Evolutionary conservation across 164 flowering plant genomes (phyloP).

Genomic region (Aristolochia fimbriata): DNA sequence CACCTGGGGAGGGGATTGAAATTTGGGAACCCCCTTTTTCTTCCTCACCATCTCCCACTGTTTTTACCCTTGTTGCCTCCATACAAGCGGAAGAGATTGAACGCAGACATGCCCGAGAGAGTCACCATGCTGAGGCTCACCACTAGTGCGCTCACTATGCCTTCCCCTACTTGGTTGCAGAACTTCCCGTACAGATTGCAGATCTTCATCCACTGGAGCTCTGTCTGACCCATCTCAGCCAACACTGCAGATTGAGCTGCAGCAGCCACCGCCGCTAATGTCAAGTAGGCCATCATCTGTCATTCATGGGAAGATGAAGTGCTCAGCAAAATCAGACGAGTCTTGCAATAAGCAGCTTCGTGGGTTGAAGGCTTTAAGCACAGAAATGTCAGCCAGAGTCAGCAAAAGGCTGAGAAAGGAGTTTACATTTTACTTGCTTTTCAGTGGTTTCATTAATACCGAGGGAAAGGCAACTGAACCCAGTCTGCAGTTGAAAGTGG

Average conservation of each 20-base stretch:
- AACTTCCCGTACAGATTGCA: conserved; percentile 73
- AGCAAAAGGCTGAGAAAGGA: too few relatives aligned
- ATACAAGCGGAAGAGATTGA: conserved; percentile 81
- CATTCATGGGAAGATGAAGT: neutral
- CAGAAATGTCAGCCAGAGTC: too few relatives aligned
- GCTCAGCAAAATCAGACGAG: too few relatives aligned
- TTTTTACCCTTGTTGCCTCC: conserved; percentile 43
- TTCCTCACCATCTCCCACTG: conserved; percentile 33
- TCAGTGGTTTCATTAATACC: too few relatives aligned
- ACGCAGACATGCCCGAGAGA: conserved; percentile 69
- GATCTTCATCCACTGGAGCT: conserved; percentile 85
- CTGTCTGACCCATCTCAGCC: conserved; percentile 57
- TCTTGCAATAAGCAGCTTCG: too few relatives aligned
- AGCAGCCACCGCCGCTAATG: conserved; percentile 59
- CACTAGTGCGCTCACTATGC: conserved; percentile 50
- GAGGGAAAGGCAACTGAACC: too few relatives aligned
- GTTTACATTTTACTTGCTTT: neutral
- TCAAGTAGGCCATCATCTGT: conserved; percentile 75
- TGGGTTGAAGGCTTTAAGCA: too few relatives aligned
- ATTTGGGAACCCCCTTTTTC: too few relatives aligned
- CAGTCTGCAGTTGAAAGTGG: too few relatives aligned
- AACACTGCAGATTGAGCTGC: conserved; percentile 62
- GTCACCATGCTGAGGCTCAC: conserved; percentile 49
- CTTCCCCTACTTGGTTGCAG: conserved; percentile 84
- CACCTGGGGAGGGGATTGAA: neutral